These are phyloP conservation scores for Dictyostelium citrinum DNA, from an alignment of 78 protist species.

Conservation along the genomic window DNA sequence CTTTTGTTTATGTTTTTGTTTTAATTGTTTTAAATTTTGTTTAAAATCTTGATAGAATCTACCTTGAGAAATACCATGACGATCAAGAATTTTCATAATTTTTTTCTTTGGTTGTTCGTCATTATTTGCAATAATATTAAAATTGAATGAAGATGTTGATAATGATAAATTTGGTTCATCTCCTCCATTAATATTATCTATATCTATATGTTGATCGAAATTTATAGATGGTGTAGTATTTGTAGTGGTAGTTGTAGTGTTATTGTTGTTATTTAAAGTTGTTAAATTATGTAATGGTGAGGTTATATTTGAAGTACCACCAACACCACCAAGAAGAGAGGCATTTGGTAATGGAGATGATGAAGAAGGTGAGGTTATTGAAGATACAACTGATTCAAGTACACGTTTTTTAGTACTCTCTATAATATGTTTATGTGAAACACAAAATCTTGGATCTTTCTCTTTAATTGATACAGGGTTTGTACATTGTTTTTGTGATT, in stretches of 20 bases:
- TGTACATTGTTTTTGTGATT: slow-evolving; percentile 30
- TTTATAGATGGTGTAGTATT: not conserved
- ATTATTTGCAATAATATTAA: not conserved
- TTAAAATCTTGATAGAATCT: slow-evolving; percentile 31
- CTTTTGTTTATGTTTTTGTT: not conserved
- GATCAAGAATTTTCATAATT: not conserved
- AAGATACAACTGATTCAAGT: not conserved
- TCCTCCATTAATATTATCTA: not conserved
- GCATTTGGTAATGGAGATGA: not conserved
- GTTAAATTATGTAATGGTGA: not conserved
- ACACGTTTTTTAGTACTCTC: slow-evolving; percentile 31
- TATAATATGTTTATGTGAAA: slow-evolving; percentile 41
- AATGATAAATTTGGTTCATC: not conserved
- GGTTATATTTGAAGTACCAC: not conserved
- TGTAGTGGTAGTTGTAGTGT: not conserved
- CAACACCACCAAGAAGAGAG: not conserved
- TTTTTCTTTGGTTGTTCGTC: not conserved
- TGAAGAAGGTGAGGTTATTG: not conserved
- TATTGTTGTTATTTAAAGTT: not conserved
- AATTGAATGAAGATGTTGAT: not conserved
- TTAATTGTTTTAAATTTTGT: not conserved
- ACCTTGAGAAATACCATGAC: slow-evolving; percentile 48
- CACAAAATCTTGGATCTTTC: slow-evolving; percentile 15
- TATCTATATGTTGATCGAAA: not conserved
- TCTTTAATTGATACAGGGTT: slow-evolving; percentile 29